These are phyloP conservation scores for Erythrophleum ivorense DNA, from an alignment of 331 rosid genomes.

Conservation along the genomic window DNA sequence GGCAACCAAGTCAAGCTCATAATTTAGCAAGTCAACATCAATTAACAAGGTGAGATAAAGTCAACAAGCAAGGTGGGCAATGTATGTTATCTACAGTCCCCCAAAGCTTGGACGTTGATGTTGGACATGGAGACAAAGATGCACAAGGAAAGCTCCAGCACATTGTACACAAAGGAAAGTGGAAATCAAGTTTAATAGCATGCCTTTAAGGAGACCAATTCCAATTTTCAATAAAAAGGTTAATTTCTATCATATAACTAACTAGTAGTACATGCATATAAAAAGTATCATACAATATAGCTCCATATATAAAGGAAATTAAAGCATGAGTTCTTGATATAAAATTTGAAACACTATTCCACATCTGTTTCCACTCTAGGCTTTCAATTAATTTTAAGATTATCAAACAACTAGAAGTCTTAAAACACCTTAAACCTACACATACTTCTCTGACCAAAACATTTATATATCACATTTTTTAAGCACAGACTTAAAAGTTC, in stretches of 20 bases:
- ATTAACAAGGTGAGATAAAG: too few relatives aligned
- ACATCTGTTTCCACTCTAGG: background rate
- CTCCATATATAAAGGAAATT: too few relatives aligned
- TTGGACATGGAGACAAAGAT: background rate
- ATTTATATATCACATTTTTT: background rate
- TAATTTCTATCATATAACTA: background rate
- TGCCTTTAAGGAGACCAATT: background rate
- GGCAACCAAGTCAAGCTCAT: too few relatives aligned
- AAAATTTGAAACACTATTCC: background rate
- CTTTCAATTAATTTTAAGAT: background rate
- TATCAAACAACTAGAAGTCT: background rate
- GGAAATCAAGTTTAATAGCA: background rate
- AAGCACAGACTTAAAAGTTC: conserved; percentile 9
- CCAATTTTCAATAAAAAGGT: background rate
- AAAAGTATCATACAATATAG: background rate
- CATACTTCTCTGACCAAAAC: background rate
- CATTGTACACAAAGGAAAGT: background rate
- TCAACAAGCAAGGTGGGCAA: too few relatives aligned
- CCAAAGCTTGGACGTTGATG: background rate
- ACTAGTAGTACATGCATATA: background rate
- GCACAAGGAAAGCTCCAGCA: background rate
- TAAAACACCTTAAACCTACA: background rate
- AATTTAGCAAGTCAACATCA: too few relatives aligned
- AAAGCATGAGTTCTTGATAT: background rate
- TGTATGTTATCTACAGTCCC: too few relatives aligned